A percentile compares a stretch with the other conserved stretches of the same genome.
Conservation (phyloP, 345 rosid species). For the Ceriops zippeliana region DNA sequence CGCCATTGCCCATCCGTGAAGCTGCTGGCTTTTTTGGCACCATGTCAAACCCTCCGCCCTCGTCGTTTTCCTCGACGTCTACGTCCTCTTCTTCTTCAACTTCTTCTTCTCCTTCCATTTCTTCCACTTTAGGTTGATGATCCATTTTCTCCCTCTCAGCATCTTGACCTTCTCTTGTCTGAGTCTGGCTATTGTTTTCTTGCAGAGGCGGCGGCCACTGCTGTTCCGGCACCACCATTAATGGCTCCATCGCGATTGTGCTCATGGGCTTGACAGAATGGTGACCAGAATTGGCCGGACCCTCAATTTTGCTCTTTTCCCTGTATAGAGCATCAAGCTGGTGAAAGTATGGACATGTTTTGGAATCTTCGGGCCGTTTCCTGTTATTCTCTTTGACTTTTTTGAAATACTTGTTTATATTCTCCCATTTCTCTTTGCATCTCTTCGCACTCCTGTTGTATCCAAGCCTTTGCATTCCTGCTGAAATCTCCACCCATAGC, state of each 20-base stretch:
- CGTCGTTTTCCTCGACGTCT: constrained; percentile 22
- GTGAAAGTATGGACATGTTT: constrained; percentile 82
- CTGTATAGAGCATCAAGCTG: constrained; percentile 40
- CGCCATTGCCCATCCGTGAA: constrained; percentile 2
- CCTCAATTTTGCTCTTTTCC: constrained; percentile 16
- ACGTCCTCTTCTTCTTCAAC: constrained; percentile 3
- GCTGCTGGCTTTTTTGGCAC: constrained; percentile 15
- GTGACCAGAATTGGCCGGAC: neutral
- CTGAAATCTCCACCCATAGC: constrained; percentile 83
- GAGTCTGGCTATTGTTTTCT: neutral
- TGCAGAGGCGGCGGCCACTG: constrained; percentile 13
- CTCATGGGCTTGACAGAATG: neutral
- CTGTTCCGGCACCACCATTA: constrained; percentile 15
- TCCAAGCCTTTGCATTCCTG: constrained; percentile 62
- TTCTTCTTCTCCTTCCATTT: neutral
- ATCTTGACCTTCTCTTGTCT: neutral
- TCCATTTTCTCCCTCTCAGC: constrained; percentile 3
- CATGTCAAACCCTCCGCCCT: constrained; percentile 17
- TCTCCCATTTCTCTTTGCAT: constrained; percentile 97
- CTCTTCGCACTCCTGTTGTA: constrained; percentile 72
- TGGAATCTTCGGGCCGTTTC: constrained; percentile 66
- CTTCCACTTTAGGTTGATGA: constrained; percentile 1
- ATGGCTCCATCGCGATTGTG: constrained; percentile 7
- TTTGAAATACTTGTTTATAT: constrained; percentile 93
- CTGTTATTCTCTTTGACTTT: constrained; percentile 76